Evolutionary conservation across 2,329 filamentous ascomycete species (phyloP), one percentile per base, ranked within the genome.

Genomic region (Alternaria panax): DNA sequence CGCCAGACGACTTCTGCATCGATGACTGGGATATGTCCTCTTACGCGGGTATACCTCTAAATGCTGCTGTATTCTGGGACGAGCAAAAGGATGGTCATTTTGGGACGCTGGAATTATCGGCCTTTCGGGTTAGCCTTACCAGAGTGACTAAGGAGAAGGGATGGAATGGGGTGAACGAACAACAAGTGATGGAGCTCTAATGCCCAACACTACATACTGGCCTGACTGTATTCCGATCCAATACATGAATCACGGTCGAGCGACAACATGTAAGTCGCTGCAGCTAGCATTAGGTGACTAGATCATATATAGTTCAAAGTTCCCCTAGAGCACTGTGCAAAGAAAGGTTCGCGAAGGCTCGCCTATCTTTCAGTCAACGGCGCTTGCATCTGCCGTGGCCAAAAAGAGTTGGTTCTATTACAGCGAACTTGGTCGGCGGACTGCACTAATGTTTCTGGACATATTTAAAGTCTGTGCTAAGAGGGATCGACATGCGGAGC

Each of bases 51-150:
- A 53, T 72, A 16, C 71, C 75, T 0, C 34, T 79, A 11, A 78
- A 77, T 25, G 76, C 78, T 50, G 24, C 75, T 5, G 70, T 77
- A 0, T 78, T 81, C 48, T 80, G 78, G 78, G 63, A 69, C 22
- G 36, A 62, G 24, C 62, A 52, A 1, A 60, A 69, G 11, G 57
- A 56, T 8, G 62, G 56, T 0, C 30, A 38, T 2, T 67, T 71
- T n/a, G 57, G 68, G 3, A 68, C 51, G 18, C 45, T 79, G 4
- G 75, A 79, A 53, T 57, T 78, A 7, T 65, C 72, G 18, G 77
- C 68, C 3, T 79, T 78, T 43, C 62, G 74, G 27, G 67, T 70
- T 2, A 75, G 70, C 22, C 36, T 75, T 24, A 70, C 63, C 4
- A 63, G 61, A 42, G 55, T 41, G 8, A 48, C 59, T 2, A 14